These are phyloP conservation scores for Fusarium protoensiforme DNA, from an alignment of 2,329 filamentous ascomycete species.

Conservation along the genomic window DNA sequence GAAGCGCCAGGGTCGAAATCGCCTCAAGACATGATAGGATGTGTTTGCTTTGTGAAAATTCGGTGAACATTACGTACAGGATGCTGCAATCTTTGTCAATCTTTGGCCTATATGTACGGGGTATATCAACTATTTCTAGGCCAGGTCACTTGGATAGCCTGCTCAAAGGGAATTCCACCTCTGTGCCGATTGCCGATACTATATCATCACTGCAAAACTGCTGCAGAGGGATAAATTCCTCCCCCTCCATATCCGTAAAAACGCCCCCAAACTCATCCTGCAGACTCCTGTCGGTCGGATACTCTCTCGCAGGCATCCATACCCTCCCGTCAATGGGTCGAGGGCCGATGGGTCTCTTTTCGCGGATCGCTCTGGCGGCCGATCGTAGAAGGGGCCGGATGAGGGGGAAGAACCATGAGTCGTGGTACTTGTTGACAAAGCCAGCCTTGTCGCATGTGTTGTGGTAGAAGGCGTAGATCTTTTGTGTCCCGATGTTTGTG, in stretches of 20 bases:
- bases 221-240: not conserved
- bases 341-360: slow-evolving; percentile 10
- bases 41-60: too few species aligned
- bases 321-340: slow-evolving; percentile 27
- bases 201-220: slow-evolving; percentile 4
- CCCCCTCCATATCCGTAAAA: not conserved
- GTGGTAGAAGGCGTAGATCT: slow-evolving; percentile 40
- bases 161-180: not conserved
- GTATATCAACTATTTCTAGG: not conserved
- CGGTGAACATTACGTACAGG: not conserved
- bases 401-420: slow-evolving; percentile 35
- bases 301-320: slow-evolving; percentile 20
- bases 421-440: slow-evolving; percentile 33
- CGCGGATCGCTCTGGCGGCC: not conserved
- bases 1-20: not conserved
- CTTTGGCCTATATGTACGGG: not conserved
- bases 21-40: not conserved
- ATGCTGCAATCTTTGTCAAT: not conserved
- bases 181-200: not conserved
- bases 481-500: slow-evolving; percentile 37
- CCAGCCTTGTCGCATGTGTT: slow-evolving; percentile 37
- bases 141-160: slow-evolving; percentile 29
- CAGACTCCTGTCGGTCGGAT: not conserved
- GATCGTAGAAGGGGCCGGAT: slow-evolving; percentile 15
- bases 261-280: slow-evolving; percentile 27